These are phyloP conservation scores for Perilla frutescens DNA, from an alignment of 257 asterid genomes.

Conservation along the genomic window DNA sequence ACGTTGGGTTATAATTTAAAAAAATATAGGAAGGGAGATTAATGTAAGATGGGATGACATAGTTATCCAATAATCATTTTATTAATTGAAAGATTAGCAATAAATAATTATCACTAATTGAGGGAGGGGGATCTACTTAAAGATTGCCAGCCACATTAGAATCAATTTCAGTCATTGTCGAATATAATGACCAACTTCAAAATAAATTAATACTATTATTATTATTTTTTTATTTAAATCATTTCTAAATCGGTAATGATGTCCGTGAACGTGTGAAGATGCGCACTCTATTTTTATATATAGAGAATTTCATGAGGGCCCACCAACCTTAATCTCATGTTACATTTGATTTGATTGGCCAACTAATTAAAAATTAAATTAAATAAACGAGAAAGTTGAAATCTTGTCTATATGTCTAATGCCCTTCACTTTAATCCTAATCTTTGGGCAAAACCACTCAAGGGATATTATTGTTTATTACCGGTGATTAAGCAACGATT, in stretches of 20 bases:
- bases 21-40: neutral
- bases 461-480: conserved; percentile 38
- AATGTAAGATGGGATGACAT: neutral
- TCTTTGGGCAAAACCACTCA: conserved; percentile 35
- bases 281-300: conserved; percentile 35
- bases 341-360: conserved; percentile 36
- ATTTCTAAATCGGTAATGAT: conserved; percentile 30
- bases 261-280: conserved; percentile 45
- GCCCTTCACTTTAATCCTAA: conserved; percentile 40
- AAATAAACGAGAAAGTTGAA: neutral
- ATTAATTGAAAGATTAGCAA: neutral
- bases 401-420: conserved; percentile 24
- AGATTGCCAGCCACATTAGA: conserved; percentile 45
- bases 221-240: neutral
- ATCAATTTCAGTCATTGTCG: conserved; percentile 41
- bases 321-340: conserved; percentile 26
- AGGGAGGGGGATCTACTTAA: conserved; percentile 20
- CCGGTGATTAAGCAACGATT: conserved; percentile 36
- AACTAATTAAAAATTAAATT: conserved; percentile 4
- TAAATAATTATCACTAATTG: conserved; percentile 1
- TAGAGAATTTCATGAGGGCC: conserved; percentile 30
- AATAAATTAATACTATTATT: neutral
- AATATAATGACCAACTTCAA: conserved; percentile 33
- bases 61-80: neutral
- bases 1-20: neutral